These are phyloP conservation scores for Agrocybe pediades DNA, from an alignment of 768 basidiomycete species.

Conservation along the genomic window DNA sequence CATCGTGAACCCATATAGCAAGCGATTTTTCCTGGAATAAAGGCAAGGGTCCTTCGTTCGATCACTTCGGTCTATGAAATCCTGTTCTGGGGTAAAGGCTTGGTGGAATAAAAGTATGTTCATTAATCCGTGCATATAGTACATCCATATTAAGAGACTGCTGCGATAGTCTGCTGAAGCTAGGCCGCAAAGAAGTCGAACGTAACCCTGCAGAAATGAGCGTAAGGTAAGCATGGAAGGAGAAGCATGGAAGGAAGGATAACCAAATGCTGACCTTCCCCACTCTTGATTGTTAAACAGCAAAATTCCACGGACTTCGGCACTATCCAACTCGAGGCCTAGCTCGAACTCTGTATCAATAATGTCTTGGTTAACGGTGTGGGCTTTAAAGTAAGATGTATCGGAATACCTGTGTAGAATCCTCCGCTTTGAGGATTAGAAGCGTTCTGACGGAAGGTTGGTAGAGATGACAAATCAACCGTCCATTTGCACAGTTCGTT, in stretches of 20 bases:
- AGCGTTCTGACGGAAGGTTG: conserved; percentile 77
- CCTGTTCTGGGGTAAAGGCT: not conserved
- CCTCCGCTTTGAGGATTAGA: conserved; percentile 55
- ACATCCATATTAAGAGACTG: conserved; percentile 4
- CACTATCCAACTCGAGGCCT: conserved; percentile 81
- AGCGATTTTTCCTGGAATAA: not conserved
- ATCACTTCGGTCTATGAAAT: not conserved
- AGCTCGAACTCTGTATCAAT: conserved; percentile 71
- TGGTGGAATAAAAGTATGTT: not conserved
- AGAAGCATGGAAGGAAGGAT: conserved; percentile 3
- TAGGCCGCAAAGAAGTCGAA: conserved; percentile 46
- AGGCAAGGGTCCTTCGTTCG: not conserved
- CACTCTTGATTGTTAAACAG: conserved; percentile 78
- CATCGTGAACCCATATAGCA: not conserved
- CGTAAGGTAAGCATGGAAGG: conserved; percentile 11
- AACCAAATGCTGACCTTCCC: conserved; percentile 59
- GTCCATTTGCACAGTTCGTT: conserved; percentile 85
- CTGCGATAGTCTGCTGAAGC: not conserved
- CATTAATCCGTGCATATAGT: not conserved
- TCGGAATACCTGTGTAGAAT: conserved; percentile 71
- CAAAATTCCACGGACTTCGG: conserved; percentile 82
- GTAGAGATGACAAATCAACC: conserved; percentile 76
- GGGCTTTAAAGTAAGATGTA: not conserved
- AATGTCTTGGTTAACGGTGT: not conserved
- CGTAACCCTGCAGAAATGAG: conserved; percentile 36